Base-by-base conservation (phyloP, 371 early-diverging fungal species). In the Sporodiniella umbellata region DNA sequence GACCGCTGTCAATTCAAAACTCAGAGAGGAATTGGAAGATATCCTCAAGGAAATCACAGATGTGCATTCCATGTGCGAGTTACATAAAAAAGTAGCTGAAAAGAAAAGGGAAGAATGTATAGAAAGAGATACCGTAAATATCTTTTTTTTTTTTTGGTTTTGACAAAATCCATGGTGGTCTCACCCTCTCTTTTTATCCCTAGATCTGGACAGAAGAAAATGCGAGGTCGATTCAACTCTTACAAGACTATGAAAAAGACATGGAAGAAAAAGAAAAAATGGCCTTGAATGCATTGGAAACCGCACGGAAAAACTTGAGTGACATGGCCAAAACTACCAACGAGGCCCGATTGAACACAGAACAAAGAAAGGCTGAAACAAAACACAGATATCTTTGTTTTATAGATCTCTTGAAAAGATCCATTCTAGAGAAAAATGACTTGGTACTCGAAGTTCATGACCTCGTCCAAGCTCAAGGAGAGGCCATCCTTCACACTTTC, bases 211-310 rank as follows among this genome's bases (percentile, higher is more conserved):
- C 7, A 28, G 10, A 4, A 28, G 30, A 28, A 28, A 28, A 4
- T 38, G 19, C 60, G 30, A 47, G 67, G 25, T 78, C 69, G 15
- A 78, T 85, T 10, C 38, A 37, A 37, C 5, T 10, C 6, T 37
- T 12, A 12, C 8, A 38, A 17, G n/a, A 28, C 30, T 28, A 28
- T 21, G 10, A 28, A 10, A 28, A 37, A 5, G 17, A 15, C 11
- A 1, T 4, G 15, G 37, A n/a, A 37, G 15, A 37, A 37, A 37
- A 28, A 28, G 30, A 37, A 37, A 37, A 14, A 37, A 14, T 5
- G 5, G 1, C 37, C 37, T 15, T 37, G 5, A 37, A 14, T 37
- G 11, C 17, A n/a, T 37, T 37, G 33, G 33, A 14, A 11, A 31
- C 2, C 14, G 11, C 14, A 31, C 14, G 11, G 8, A 14, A n/a